These are phyloP conservation scores for Sporothrix dimorphospora DNA, from an alignment of 2,329 filamentous ascomycete genomes.

Conservation along the genomic window DNA sequence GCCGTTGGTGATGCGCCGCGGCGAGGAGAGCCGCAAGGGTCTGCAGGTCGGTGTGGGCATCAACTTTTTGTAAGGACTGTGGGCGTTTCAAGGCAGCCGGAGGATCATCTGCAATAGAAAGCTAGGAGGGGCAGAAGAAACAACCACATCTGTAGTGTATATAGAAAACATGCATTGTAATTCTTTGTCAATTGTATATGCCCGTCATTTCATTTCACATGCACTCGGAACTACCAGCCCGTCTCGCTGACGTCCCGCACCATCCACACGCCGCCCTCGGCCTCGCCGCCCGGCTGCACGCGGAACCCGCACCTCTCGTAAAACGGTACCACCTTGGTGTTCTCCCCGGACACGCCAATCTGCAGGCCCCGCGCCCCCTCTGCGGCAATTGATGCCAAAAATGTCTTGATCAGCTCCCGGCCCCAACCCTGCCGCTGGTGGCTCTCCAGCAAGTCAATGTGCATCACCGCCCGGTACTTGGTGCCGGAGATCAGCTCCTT, in stretches of 20 bases:
- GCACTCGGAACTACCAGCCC: neutral
- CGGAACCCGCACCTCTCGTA: constrained; percentile 53
- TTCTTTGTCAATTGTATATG: neutral
- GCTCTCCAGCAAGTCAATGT: constrained; percentile 51
- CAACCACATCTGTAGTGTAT: neutral
- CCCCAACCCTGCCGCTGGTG: constrained; percentile 53
- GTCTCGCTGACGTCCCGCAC: constrained; percentile 43
- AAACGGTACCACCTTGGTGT: constrained; percentile 52
- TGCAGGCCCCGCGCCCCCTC: constrained; percentile 43
- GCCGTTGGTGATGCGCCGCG: constrained; percentile 77
- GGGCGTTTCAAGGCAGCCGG: neutral
- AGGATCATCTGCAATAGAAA: neutral
- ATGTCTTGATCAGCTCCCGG: constrained; percentile 45
- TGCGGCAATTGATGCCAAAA: constrained; percentile 45
- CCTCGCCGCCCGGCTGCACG: constrained; percentile 43
- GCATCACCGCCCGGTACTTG: constrained; percentile 50
- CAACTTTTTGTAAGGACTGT: constrained; percentile 73
- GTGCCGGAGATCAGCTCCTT: constrained; percentile 39
- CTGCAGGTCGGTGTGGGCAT: constrained; percentile 95
- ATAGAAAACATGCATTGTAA: constrained; percentile 3
- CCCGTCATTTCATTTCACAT: neutral
- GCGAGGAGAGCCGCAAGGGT: constrained; percentile 88
- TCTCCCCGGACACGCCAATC: constrained; percentile 51
- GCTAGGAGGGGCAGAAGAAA: neutral
- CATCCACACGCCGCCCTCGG: constrained; percentile 46